Evolutionary conservation across 768 basidiomycete genomes (phyloP), one percentile per base, ranked within the genome.

Genomic region (Fistulinella prunicolor): DNA sequence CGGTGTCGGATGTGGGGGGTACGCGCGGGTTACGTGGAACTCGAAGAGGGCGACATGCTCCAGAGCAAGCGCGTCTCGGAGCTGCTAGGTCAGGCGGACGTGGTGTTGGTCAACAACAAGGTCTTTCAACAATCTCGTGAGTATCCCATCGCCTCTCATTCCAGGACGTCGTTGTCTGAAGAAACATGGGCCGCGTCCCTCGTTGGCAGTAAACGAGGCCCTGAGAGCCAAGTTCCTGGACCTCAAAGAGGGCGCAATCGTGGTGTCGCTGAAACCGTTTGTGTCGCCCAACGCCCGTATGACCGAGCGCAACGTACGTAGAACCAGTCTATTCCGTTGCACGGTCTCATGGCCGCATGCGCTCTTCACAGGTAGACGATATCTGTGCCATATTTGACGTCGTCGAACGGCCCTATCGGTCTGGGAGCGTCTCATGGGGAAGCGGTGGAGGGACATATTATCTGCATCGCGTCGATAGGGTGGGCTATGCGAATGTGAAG

Each of bases 1-100:
- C 77, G 96, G 17, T 89, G 88, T 70, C 74, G 82, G 50, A 90
- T 97, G 88, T 99, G 94, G 94, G 93, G 92, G 0, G 69, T 98
- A 5, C 66, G 70, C 14, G 77, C 84, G 52, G 88, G 92, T 5
- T 76, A 83, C 3, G 80, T 92, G 22, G 85, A 89, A 63, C 70
- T 90, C 12, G 83, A 88, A 63, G 78, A 94, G 62, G 92, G 90
- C 0, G 84, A 97, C 61, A 96, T 99, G 82, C 73, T 92, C 41
- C 70, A 75, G 47, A 82, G 85, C 60, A 61, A 61, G 20, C 73
- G 83, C 32, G 82, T 93, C 14, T 75, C 82, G 36, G 79, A 83
- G 61, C 71, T 92, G 42, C 76, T 99, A 46, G 63, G 77, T 9
- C 70, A 84, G 58, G 95, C 96, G 3, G 94, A 98, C 60, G 90